Base-by-base conservation (phyloP, 2,329 filamentous ascomycete species). In the Colletotrichum coccodes region DNA sequence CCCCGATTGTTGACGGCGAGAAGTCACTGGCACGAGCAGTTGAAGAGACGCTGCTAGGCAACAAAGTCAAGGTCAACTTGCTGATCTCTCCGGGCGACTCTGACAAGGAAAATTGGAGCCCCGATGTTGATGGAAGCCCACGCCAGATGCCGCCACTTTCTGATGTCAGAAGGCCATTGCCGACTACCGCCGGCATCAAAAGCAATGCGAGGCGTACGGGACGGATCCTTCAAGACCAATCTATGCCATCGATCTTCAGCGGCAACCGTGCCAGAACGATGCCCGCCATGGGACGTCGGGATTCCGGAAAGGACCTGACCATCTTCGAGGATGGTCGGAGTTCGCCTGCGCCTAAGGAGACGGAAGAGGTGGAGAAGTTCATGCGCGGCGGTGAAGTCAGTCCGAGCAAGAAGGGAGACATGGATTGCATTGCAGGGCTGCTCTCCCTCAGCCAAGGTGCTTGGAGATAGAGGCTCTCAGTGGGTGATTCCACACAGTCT, bases 91-190 rank as follows among this genome's bases (percentile, higher is more conserved):
- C 63, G 78, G 36, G 54, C 56, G 95, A 97, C 75, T 97, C 94
- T 1, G 95, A 98, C 78, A 98, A 98, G 81, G 95, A 98, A 82
- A 98, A 98, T 76, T 97, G 94, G 87, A 88, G 84, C 75, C 91
- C 85, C 1, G 85, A 83, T 71, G 84, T 84, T 71, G 83, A 85
- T 47, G 83, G 79, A 9, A 82, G 80, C 70, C 74, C 79, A 60
- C 79, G 70, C 26, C 68, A 49, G 75, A 71, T 59, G 72, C 62
- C 56, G 63, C 74, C 73, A 71, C 60, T 75, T 40, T 50, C 54
- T 54, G 58, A 65, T 46, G 8, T 71, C 56, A 78, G 78, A 59
- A 80, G 80, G 30, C 80, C 79, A 4, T 73, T 83, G 44, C 82
- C 83, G 5, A 76, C 78, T 5, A 74, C 73, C 11, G 72, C 76